A percentile compares a stretch with the other conserved stretches of the same genome.
Conservation (phyloP, 2,329 filamentous ascomycete genomes). For the Pseudofabraea citricarpa region DNA sequence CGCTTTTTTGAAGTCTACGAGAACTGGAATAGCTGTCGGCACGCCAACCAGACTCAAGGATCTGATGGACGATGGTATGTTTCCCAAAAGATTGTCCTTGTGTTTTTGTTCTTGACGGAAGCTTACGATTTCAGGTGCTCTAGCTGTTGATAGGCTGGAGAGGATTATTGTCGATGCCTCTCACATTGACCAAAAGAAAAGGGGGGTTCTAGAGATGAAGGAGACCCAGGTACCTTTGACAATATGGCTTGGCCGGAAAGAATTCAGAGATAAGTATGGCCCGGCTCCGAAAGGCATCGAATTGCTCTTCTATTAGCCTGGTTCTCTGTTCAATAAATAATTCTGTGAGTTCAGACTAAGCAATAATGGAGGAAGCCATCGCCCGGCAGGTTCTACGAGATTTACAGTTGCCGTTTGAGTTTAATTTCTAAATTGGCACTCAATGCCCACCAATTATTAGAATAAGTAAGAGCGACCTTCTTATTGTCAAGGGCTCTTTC, state of each 20-base stretch:
- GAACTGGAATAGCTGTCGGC: conserved; percentile 83
- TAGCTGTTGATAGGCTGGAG: conserved; percentile 68
- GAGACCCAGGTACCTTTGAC: conserved; percentile 81
- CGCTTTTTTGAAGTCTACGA: conserved; percentile 62
- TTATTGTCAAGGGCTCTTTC: too few species aligned
- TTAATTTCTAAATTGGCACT: too few species aligned
- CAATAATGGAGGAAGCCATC: too few species aligned
- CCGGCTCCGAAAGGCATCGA: conserved; percentile 51
- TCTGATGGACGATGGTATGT: conserved; percentile 72
- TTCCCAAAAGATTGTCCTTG: not conserved
- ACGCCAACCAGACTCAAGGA: conserved; percentile 81
- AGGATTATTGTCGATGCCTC: conserved; percentile 86
- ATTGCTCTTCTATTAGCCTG: conserved; percentile 62
- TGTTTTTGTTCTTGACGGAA: conserved; percentile 3
- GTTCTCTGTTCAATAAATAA: not conserved
- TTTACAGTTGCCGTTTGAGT: too few species aligned
- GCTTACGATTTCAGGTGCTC: conserved; percentile 45
- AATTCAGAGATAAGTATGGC: conserved; percentile 67
- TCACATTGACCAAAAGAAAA: conserved; percentile 91
- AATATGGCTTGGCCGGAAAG: conserved; percentile 63
- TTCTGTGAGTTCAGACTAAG: not conserved
- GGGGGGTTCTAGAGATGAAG: conserved; percentile 91
- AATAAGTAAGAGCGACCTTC: too few species aligned
- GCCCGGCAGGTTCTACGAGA: too few species aligned
- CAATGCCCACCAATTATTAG: too few species aligned